Conservation (phyloP, 768 basidiomycete species). For the Pleurotus cornucopiae region DNA sequence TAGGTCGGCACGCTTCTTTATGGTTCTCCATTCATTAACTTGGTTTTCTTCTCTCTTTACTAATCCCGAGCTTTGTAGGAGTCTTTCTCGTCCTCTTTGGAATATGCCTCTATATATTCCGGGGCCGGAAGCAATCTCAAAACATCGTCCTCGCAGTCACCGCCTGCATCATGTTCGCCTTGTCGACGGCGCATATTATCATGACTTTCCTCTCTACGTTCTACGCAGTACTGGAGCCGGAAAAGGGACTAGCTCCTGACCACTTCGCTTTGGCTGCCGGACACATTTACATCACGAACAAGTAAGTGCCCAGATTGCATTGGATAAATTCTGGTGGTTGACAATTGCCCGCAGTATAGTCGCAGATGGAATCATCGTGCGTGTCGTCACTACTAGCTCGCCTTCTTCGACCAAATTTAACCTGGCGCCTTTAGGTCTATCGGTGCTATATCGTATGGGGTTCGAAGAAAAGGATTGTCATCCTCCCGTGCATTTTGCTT, state of each 20-base stretch:
- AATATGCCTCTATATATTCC: slow-evolving; percentile 2
- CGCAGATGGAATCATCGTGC: slow-evolving; percentile 1
- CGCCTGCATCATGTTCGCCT: slow-evolving; percentile 3
- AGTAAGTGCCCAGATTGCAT: not conserved
- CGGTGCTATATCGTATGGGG: slow-evolving; percentile 19
- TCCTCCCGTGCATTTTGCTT: slow-evolving; percentile 12
- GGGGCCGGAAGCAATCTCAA: not conserved
- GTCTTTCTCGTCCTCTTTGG: slow-evolving; percentile 4
- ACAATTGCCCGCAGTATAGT: not conserved
- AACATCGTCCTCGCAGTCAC: slow-evolving; percentile 2
- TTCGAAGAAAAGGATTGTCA: slow-evolving; percentile 11
- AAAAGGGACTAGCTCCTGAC: not conserved
- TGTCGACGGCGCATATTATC: not conserved
- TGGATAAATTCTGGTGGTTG: not conserved
- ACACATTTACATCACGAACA: slow-evolving; percentile 2
- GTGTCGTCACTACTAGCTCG: not conserved
- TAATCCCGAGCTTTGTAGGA: not conserved
- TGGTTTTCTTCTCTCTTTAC: not conserved
- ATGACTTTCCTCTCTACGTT: slow-evolving; percentile 1
- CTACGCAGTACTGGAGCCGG: not conserved
- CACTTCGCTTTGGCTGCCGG: not conserved
- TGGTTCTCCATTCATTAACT: not conserved
- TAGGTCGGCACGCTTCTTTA: slow-evolving; percentile 5
- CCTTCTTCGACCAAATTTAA: no score
- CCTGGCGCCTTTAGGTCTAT: slow-evolving; percentile 9